Conservation (phyloP, 495 filamentous ascomycete genomes). For the Neurospora tetraspora region DNA sequence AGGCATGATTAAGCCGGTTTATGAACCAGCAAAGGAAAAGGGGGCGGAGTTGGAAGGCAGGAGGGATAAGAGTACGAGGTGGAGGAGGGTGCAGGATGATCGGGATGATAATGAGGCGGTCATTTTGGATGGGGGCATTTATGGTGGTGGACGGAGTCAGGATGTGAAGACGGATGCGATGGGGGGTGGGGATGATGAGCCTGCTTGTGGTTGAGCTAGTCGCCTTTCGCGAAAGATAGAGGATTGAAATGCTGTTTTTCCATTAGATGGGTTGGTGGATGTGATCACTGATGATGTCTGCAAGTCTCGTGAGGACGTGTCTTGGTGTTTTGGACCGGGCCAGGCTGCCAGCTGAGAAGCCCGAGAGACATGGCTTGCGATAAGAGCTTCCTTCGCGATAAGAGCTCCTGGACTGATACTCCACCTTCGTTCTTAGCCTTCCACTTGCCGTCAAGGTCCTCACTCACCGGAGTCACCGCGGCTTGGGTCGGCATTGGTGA, state of each 20-base stretch:
- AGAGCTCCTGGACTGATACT: neutral
- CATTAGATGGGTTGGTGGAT: too few relatives aligned
- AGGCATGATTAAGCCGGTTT: constrained; percentile 69
- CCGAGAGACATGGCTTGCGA: neutral
- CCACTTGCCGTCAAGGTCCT: neutral
- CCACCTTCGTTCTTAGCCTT: too few relatives aligned
- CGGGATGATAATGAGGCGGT: constrained; percentile 83
- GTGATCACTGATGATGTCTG: too few relatives aligned
- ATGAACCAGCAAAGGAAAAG: constrained; percentile 41
- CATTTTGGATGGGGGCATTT: constrained; percentile 76
- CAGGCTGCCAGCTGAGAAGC: too few relatives aligned
- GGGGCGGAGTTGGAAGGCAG: constrained; percentile 26
- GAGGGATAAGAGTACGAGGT: constrained; percentile 44
- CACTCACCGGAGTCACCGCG: too few relatives aligned
- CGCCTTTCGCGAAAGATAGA: too few relatives aligned
- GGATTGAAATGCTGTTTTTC: too few relatives aligned
- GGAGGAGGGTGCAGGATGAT: constrained; percentile 89
- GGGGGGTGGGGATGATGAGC: neutral
- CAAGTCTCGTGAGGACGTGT: too few relatives aligned
- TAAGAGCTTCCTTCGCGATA: neutral
- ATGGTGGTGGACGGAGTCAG: constrained; percentile 32
- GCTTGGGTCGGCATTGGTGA: neutral
- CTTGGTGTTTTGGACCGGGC: neutral
- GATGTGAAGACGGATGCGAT: neutral
- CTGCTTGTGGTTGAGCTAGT: neutral